Percentiles rank a stretch among this genome's conserved stretches.
These are phyloP conservation scores for Ocimum tenuiflorum DNA, from an alignment of 257 asterid genomes.

Conservation along the genomic window DNA sequence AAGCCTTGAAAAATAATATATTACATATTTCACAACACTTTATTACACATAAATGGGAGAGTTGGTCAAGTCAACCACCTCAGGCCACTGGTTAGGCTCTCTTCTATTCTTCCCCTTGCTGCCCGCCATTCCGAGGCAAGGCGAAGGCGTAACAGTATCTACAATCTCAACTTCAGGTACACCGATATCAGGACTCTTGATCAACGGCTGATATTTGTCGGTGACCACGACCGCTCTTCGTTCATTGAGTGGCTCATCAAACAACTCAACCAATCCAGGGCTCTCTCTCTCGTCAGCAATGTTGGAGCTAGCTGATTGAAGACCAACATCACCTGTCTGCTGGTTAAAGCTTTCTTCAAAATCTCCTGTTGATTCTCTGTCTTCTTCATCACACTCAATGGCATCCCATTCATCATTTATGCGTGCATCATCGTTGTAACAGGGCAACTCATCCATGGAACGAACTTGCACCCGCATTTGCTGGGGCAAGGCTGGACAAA, in stretches of 20 bases:
- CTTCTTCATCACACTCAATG: constrained; percentile 13
- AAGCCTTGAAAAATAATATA: neutral
- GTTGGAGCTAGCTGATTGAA: neutral
- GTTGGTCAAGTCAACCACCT: constrained; percentile 72
- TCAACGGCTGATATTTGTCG: constrained; percentile 12
- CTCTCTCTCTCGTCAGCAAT: neutral
- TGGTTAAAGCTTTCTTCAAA: constrained; percentile 15
- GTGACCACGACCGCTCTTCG: neutral
- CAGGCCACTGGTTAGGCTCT: constrained; percentile 33
- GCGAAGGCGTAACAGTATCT: constrained; percentile 68
- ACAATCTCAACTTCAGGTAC: constrained; percentile 53
- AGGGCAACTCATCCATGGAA: constrained; percentile 77
- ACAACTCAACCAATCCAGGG: no score
- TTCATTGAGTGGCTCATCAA: no score
- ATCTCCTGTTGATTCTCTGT: constrained; percentile 6
- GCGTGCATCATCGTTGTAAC: constrained; percentile 34
- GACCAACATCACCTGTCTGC: neutral
- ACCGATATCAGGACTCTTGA: constrained; percentile 16
- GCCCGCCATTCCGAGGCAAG: constrained; percentile 29
- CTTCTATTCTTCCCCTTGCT: constrained; percentile 47
- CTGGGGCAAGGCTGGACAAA: constrained; percentile 51
- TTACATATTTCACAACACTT: neutral
- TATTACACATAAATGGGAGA: constrained; percentile 48
- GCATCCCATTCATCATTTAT: constrained; percentile 25
- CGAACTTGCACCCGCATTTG: constrained; percentile 35